Conservation (phyloP, 495 filamentous ascomycete species). For the Penicillium ochrochloron region DNA sequence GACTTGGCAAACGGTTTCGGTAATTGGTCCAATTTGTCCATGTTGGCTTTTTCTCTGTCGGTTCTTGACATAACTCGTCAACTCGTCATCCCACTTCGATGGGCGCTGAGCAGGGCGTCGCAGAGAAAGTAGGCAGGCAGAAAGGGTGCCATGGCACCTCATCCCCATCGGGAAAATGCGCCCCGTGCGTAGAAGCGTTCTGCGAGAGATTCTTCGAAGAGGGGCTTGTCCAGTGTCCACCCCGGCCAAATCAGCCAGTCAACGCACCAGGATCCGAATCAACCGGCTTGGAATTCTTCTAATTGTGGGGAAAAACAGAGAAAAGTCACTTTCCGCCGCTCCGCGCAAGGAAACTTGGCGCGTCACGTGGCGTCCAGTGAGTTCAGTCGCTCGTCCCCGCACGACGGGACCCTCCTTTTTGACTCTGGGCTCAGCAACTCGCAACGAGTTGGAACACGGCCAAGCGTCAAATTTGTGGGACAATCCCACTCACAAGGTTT, state of each 20-base stretch:
- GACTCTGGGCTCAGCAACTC: background rate
- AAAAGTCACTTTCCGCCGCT: background rate
- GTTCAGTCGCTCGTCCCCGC: conserved; percentile 9
- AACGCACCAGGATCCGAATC: background rate
- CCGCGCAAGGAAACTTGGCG: conserved; percentile 9
- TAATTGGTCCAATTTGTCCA: conserved; percentile 15
- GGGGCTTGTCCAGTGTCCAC: background rate
- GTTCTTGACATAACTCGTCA: background rate
- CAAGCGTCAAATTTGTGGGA: background rate
- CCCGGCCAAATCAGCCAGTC: background rate
- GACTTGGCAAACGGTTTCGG: conserved; percentile 2
- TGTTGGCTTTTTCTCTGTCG: background rate
- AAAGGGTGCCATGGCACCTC: conserved; percentile 6
- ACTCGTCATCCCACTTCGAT: background rate
- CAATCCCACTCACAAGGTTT: background rate
- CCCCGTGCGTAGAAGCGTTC: conserved; percentile 11
- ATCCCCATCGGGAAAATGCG: background rate
- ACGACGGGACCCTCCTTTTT: conserved; percentile 1
- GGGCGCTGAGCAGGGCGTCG: background rate
- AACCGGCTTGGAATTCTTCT: background rate
- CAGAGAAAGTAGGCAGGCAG: background rate
- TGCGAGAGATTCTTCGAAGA: background rate
- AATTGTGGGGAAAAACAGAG: background rate
- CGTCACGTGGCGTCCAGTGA: conserved; percentile 22
- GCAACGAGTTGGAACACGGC: background rate